Percentiles rank a stretch among this genome's conserved stretches.
These are phyloP conservation scores for Kodamaea restingae DNA, from an alignment of 805 yeast genomes.

Conservation along the genomic window DNA sequence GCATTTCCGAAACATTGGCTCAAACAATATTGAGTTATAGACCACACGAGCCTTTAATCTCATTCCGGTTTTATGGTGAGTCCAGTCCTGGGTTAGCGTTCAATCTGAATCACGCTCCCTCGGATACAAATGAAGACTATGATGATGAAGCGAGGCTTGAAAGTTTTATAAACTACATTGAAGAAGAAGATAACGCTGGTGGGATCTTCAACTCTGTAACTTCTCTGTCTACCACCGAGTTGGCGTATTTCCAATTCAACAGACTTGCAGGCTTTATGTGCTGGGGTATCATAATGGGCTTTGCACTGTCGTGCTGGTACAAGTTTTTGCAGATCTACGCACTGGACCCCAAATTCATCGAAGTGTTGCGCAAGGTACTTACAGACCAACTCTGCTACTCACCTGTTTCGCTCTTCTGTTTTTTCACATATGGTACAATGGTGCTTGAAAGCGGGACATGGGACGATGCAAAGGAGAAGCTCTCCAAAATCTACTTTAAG, in stretches of 20 bases:
- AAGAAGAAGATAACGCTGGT: conserved; percentile 16
- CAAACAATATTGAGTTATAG: conserved; percentile 53
- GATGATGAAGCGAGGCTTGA: conserved; percentile 23
- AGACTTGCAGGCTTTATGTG: conserved; percentile 74
- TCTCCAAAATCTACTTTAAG: conserved; percentile 60
- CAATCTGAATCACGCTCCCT: conserved; percentile 16
- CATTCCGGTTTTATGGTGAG: conserved; percentile 17
- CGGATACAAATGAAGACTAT: conserved; percentile 4
- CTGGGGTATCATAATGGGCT: conserved; percentile 85
- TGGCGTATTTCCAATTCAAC: conserved; percentile 54
- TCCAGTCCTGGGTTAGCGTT: conserved; percentile 15
- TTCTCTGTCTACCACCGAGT: conserved; percentile 9
- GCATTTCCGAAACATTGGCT: conserved; percentile 88
- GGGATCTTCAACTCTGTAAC: neutral
- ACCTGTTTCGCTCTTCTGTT: conserved; percentile 75
- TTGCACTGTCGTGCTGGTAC: conserved; percentile 88
- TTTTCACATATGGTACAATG: conserved; percentile 80
- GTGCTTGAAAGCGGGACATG: conserved; percentile 72
- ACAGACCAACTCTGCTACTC: conserved; percentile 90
- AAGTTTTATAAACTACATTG: conserved; percentile 33
- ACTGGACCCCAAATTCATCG: conserved; percentile 77
- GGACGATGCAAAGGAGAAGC: conserved; percentile 59
- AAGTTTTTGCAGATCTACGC: conserved; percentile 70
- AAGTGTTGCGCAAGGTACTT: conserved; percentile 79
- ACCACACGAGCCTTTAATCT: conserved; percentile 19